These are phyloP conservation scores for Globisporangium rhizosaccharum DNA, from an alignment of 352 stramenopile genomes.

Conservation along the genomic window DNA sequence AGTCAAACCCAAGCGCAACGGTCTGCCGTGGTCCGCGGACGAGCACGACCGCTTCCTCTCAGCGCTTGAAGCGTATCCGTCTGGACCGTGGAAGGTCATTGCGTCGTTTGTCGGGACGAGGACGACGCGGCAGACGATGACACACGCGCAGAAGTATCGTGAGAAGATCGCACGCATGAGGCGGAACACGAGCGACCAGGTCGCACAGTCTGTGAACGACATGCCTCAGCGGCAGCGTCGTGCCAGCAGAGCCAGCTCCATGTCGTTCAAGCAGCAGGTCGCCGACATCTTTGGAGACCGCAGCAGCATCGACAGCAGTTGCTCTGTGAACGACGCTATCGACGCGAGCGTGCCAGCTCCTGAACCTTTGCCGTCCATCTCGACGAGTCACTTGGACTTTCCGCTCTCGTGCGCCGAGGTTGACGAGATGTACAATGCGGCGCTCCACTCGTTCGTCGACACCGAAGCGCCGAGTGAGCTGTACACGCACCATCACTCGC, in stretches of 20 bases:
- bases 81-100: constrained; percentile 22
- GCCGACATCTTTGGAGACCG: not conserved
- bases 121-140: constrained; percentile 67
- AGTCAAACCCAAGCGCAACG: not conserved
- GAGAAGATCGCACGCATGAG: constrained; percentile 6
- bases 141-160: constrained; percentile 10
- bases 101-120: constrained; percentile 18
- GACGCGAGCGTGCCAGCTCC: no score
- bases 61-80: constrained; percentile 20
- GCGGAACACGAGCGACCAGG: not conserved
- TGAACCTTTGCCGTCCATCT: no score
- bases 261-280: no score
- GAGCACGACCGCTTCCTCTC: constrained; percentile 21
- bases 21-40: constrained; percentile 8
- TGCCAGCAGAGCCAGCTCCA: not conserved
- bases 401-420: not conserved
- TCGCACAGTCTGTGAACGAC: no score
- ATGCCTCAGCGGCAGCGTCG: not conserved
- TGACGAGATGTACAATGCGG: constrained; percentile 1
- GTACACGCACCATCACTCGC: no score
- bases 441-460: not conserved
- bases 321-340: no score
- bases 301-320: not conserved
- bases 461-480: not conserved
- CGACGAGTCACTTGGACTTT: not conserved